A percentile compares a stretch with the other conserved stretches of the same genome.
These are phyloP conservation scores for Acer negundo DNA, from an alignment of 345 rosid genomes.

Conservation along the genomic window DNA sequence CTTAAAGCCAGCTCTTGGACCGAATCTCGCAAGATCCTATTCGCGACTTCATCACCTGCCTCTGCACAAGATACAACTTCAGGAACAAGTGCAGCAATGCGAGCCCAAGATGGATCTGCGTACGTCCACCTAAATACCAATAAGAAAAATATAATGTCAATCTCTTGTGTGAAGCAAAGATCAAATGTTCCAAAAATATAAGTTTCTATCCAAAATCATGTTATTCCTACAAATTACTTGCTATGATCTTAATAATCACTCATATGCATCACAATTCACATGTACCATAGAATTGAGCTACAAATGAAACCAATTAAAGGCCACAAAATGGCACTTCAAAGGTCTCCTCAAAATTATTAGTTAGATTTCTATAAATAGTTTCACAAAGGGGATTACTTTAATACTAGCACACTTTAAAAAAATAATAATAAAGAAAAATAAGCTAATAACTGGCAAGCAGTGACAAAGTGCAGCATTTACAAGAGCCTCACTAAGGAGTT, in stretches of 20 bases:
- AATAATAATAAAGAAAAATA: too few species aligned
- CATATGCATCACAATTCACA: background rate
- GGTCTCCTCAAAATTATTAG: background rate
- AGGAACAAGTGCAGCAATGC: constrained; percentile 78
- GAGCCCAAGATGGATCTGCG: constrained; percentile 85
- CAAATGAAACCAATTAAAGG: background rate
- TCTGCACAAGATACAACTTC: constrained; percentile 74
- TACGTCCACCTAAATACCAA: constrained; percentile 63
- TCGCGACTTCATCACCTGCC: constrained; percentile 68
- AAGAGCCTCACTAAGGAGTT: background rate
- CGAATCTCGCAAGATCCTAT: constrained; percentile 51
- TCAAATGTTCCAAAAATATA: background rate
- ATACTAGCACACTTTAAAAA: background rate
- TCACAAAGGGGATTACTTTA: background rate
- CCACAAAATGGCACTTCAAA: background rate
- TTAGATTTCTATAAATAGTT: background rate
- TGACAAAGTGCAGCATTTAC: background rate
- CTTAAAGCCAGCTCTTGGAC: constrained; percentile 69
- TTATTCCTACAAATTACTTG: background rate
- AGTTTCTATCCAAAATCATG: background rate
- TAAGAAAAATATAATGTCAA: constrained; percentile 13
- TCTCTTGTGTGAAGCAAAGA: background rate
- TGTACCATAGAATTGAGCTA: background rate
- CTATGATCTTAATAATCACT: background rate
- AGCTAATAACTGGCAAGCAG: background rate